Percentiles rank a stretch among this genome's conserved stretches.
phyloP scores from a whole-genome alignment of 2,329 filamentous ascomycete genomes.

The Ramularia collo-cygni region DNA sequence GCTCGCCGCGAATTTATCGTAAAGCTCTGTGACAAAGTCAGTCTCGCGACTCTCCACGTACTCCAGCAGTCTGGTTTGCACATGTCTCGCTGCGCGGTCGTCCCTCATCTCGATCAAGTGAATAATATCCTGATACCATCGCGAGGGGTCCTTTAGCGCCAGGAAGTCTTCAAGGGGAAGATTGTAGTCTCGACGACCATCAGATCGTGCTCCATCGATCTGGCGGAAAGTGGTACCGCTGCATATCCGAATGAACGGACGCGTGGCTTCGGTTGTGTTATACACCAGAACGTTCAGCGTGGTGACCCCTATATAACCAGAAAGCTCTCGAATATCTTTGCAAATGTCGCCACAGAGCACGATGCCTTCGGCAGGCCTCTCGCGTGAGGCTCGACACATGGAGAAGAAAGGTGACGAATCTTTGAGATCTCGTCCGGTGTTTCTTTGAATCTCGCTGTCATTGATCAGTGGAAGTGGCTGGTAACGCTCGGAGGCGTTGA shows the following conservation, averaged over 20 bases:
- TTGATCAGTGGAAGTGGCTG: conserved; percentile 9
- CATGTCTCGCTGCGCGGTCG: too few relatives aligned
- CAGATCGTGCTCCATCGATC: background rate
- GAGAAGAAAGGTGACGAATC: too few relatives aligned
- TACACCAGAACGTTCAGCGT: background rate
- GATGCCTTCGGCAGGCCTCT: too few relatives aligned
- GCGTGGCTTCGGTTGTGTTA: background rate
- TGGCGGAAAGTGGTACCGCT: background rate
- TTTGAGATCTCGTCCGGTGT: conserved; percentile 8
- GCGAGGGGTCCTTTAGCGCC: background rate
- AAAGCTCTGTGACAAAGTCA: conserved; percentile 1
- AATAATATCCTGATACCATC: conserved; percentile 10
- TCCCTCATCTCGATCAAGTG: conserved; percentile 4
- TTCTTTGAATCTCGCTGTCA: conserved; percentile 4
- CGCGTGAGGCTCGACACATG: too few relatives aligned
- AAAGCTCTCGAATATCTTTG: background rate
- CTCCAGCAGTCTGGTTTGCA: conserved; percentile 2
- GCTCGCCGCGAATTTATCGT: conserved; percentile 6
- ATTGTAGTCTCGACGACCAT: conserved; percentile 1
- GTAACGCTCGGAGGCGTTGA: conserved; percentile 5
- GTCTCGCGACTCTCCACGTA: conserved; percentile 1
- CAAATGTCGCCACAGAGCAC: background rate
- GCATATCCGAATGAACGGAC: background rate
- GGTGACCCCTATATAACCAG: background rate
- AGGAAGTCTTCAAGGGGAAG: conserved; percentile 7